Conservation (phyloP, 1,139 yeast genomes). For the Kodamaea ohmeri region DNA sequence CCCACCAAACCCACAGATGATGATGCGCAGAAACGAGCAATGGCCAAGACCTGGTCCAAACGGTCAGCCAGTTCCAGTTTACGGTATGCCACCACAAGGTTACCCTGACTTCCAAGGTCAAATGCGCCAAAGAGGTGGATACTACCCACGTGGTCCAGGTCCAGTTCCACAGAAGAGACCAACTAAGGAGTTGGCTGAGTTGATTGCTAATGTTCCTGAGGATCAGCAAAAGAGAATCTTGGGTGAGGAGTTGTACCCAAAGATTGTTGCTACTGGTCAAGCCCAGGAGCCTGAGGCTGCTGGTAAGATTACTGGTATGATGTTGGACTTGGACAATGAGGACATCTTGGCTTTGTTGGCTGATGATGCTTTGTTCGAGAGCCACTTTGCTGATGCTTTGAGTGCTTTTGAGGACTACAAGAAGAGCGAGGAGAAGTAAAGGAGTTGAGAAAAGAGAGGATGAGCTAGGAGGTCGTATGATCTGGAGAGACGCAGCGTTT, state of each 20-base stretch:
- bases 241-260: slow-evolving; percentile 97
- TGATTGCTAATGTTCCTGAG: slow-evolving; percentile 63
- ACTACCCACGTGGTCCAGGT: slow-evolving; percentile 38
- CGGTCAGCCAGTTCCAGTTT: slow-evolving; percentile 77
- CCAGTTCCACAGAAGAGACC: slow-evolving; percentile 28
- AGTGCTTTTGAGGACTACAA: slow-evolving; percentile 89
- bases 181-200: slow-evolving; percentile 52
- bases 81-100: slow-evolving; percentile 81
- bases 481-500: background rate
- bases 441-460: too few species aligned
- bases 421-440: slow-evolving; percentile 35
- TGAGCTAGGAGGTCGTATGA: too few species aligned
- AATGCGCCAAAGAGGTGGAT: slow-evolving; percentile 41
- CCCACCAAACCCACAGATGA: slow-evolving; percentile 87
- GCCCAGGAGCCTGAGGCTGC: slow-evolving; percentile 90
- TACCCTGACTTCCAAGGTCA: slow-evolving; percentile 54
- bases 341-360: slow-evolving; percentile 87
- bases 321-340: slow-evolving; percentile 90
- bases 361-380: slow-evolving; percentile 85
- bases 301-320: slow-evolving; percentile 99
- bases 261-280: slow-evolving; percentile 86
- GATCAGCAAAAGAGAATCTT: slow-evolving; percentile 95
- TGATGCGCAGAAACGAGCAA: slow-evolving; percentile 66
- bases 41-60: slow-evolving; percentile 78
- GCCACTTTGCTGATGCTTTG: slow-evolving; percentile 92